A percentile compares a stretch with the other conserved stretches of the same genome.
These are phyloP conservation scores for Mycena epipterygia DNA, from an alignment of 768 basidiomycete species.

Conservation along the genomic window DNA sequence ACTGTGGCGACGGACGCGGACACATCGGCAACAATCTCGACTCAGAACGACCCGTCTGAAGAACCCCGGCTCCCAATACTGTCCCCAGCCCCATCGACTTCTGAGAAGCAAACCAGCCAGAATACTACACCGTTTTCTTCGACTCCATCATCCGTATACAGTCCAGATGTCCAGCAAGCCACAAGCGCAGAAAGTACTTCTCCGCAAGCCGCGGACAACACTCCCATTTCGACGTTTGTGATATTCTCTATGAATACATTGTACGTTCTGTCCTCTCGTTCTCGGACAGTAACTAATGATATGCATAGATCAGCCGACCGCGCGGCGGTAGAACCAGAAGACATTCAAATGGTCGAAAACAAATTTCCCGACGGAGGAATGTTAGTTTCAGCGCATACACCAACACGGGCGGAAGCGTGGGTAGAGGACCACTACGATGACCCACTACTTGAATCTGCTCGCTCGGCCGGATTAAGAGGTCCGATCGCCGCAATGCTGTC, in stretches of 20 bases:
- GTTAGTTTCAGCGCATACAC: neutral
- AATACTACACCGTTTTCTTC: neutral
- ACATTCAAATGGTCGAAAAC: neutral
- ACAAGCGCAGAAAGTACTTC: neutral
- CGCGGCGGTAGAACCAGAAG: neutral
- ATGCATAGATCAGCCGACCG: neutral
- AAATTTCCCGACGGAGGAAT: neutral
- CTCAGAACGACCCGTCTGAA: neutral
- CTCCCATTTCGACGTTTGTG: neutral
- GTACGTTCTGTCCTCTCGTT: too few relatives aligned
- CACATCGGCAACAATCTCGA: neutral
- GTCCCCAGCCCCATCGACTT: neutral
- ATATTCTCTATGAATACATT: too few relatives aligned
- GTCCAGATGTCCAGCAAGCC: neutral
- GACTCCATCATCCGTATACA: neutral
- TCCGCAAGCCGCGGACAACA: neutral
- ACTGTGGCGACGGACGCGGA: neutral
- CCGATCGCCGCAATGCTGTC: slow-evolving; percentile 17
- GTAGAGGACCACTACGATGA: slow-evolving; percentile 15
- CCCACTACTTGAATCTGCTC: neutral
- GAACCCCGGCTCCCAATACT: neutral
- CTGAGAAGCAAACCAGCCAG: neutral
- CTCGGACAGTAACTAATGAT: too few relatives aligned
- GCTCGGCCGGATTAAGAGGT: slow-evolving; percentile 2
- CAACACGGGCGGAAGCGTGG: slow-evolving; percentile 11